Percentiles rank a stretch among this genome's conserved stretches.
These are phyloP conservation scores for Starmerella scarabaei DNA, from an alignment of 805 yeast species.

Conservation along the genomic window DNA sequence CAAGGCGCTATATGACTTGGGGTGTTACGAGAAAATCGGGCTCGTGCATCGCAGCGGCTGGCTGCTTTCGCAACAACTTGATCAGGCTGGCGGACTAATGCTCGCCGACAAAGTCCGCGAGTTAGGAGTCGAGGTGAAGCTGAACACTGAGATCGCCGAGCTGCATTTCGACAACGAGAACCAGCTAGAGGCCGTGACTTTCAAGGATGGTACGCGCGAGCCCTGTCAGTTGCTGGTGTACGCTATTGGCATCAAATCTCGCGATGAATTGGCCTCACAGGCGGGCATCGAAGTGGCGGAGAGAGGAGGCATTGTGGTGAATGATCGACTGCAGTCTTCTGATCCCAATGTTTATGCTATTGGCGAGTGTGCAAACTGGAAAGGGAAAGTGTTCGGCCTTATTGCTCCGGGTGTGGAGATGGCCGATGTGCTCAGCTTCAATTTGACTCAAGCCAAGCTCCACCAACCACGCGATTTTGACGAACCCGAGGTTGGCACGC, in stretches of 20 bases:
- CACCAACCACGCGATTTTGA: too few relatives aligned
- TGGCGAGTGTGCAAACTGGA: too few relatives aligned
- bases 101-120: conserved; percentile 37
- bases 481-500: too few relatives aligned
- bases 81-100: conserved; percentile 28
- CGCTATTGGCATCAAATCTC: conserved; percentile 30
- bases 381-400: too few relatives aligned
- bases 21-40: conserved; percentile 24
- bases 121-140: conserved; percentile 41
- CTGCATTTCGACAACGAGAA: conserved; percentile 29
- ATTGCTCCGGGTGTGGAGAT: too few relatives aligned
- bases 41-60: conserved; percentile 29
- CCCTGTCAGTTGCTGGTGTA: conserved; percentile 28
- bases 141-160: conserved; percentile 38
- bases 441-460: too few relatives aligned
- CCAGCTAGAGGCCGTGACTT: conserved; percentile 22
- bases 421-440: too few relatives aligned
- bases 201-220: conserved; percentile 25
- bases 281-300: conserved; percentile 21
- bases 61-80: conserved; percentile 30
- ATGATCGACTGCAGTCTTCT: conserved; percentile 23
- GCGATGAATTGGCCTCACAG: conserved; percentile 27
- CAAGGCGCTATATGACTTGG: too few relatives aligned
- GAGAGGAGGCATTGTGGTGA: conserved; percentile 27
- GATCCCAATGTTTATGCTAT: too few relatives aligned